A percentile compares a stretch with the other conserved stretches of the same genome.
phyloP scores from a whole-genome alignment of 768 basidiomycete species.

The Boletus subparvulus region DNA sequence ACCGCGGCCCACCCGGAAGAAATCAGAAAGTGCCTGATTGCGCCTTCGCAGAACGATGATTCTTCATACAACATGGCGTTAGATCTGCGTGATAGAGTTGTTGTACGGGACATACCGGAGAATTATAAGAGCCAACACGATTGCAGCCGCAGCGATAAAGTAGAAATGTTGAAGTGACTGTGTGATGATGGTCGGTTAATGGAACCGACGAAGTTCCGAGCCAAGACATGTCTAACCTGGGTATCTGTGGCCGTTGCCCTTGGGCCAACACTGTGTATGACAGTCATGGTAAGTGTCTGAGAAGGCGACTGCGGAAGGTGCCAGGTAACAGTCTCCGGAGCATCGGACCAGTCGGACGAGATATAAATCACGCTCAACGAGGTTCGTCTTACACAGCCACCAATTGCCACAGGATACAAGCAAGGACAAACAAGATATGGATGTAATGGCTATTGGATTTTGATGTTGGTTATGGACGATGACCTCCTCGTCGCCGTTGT shows the following conservation, averaged over 20 bases:
- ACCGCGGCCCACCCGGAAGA: slow-evolving; percentile 15
- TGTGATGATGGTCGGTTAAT: background rate
- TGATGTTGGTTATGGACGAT: slow-evolving; percentile 29
- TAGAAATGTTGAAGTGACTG: slow-evolving; percentile 28
- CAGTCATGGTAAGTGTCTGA: slow-evolving; percentile 4
- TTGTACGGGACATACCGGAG: slow-evolving; percentile 16
- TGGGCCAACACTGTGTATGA: background rate
- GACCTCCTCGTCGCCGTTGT: slow-evolving; percentile 34
- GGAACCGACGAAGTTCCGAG: background rate
- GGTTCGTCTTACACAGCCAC: slow-evolving; percentile 7
- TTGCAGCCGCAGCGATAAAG: slow-evolving; percentile 17
- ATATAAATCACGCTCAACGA: background rate
- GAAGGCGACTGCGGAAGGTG: background rate
- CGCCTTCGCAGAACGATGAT: slow-evolving; percentile 25
- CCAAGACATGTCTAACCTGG: slow-evolving; percentile 12
- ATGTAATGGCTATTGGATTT: background rate
- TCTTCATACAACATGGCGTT: slow-evolving; percentile 7
- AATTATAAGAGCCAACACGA: slow-evolving; percentile 17
- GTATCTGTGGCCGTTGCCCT: background rate
- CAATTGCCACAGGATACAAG: slow-evolving; percentile 24
- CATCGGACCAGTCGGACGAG: background rate
- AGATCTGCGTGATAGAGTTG: background rate
- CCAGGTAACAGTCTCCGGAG: background rate
- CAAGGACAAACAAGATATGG: slow-evolving; percentile 14
- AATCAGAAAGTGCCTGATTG: slow-evolving; percentile 15